Percentiles rank a stretch among this genome's conserved stretches.
phyloP scores from a whole-genome alignment of 192 early-diverging fungal genomes.

The Kickxella alabastrina region DNA sequence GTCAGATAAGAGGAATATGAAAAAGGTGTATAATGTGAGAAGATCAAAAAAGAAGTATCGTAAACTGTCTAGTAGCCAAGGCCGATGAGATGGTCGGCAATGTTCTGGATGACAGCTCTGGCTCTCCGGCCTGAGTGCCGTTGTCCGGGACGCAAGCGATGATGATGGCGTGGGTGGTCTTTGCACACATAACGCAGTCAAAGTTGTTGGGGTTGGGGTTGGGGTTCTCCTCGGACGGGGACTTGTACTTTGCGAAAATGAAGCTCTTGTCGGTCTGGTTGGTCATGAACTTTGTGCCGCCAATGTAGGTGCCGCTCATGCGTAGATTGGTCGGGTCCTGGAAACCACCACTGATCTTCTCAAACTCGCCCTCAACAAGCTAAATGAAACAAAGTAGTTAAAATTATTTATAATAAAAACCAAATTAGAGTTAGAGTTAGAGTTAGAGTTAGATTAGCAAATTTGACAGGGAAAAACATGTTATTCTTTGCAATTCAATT shows the following conservation, averaged over 20 bases:
- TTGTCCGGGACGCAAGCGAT: constrained; percentile 71
- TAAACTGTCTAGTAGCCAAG: constrained; percentile 57
- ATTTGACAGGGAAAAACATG: too few relatives aligned
- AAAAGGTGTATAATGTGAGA: constrained; percentile 3
- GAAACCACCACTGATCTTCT: constrained; percentile 62
- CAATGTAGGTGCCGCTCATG: constrained; percentile 63
- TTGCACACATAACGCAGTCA: constrained; percentile 58
- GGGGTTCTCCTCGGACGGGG: constrained; percentile 10
- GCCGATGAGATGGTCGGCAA: constrained; percentile 75
- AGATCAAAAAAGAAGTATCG: not conserved
- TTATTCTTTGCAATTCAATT: too few relatives aligned
- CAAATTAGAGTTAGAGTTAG: too few relatives aligned
- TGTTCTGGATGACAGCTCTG: constrained; percentile 66
- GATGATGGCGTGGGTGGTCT: constrained; percentile 78
- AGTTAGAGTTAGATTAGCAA: too few relatives aligned
- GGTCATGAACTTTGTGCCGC: constrained; percentile 71
- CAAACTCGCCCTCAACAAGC: constrained; percentile 56
- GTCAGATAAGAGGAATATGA: not conserved
- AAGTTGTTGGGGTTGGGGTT: not conserved
- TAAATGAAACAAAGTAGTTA: constrained; percentile 15
- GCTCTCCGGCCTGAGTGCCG: constrained; percentile 60
- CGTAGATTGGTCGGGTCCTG: constrained; percentile 52
- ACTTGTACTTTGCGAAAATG: constrained; percentile 72
- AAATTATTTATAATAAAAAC: not conserved
- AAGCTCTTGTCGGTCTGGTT: constrained; percentile 59